Base-by-base conservation (phyloP, 2,329 filamentous ascomycete species). In the Emergomyces pasteurianus region DNA sequence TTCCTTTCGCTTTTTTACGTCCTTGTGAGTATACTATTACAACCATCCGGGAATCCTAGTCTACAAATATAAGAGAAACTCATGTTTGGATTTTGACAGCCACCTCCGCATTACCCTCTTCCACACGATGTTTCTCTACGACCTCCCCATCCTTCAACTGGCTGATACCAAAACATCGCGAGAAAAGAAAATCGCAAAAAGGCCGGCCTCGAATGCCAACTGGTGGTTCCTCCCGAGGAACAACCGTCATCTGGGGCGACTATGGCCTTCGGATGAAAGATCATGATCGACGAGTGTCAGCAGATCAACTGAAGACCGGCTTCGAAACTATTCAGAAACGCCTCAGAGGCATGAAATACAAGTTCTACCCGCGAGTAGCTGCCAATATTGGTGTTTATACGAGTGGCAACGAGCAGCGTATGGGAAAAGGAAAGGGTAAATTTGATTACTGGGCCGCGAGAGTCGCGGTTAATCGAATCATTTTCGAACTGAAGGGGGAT, bases 401-500 rank as follows among this genome's bases (percentile, higher is more conserved):
- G 61, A 94, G 88, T 74, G 94, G 94, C 61, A 99, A 97, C 71
- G 94, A 99, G 78, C 88, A 90, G 74, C 88, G 94, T 83, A 99
- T 99, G 95, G 94, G 94, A 74, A 99, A 97, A 78, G 94, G 94
- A 77, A 99, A 99, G 75, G 94, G 94, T 68, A 89, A 87, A 64
- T 97, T 99, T 72, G 94, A 99, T 73, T 90, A 95, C 72, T 99
- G 94, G 94, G 91, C 92, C 4, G 85, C 88, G 26, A 86, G 92
- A 75, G 86, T 97, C 67, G 86, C 90, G 9, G 90, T 97, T 58
- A 96, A 89, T 76, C 89, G 94, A 74, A 85, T 99, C 56, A 80
- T 96, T 23, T 95, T 99, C 67, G 94, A 99, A 77, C 78, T 99
- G 67, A 91, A 90, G 75, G 94, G 94, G 53, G 84, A 91, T 68